phyloP scores from a whole-genome alignment of 768 basidiomycete genomes.

The Suillus tomentosus region DNA sequence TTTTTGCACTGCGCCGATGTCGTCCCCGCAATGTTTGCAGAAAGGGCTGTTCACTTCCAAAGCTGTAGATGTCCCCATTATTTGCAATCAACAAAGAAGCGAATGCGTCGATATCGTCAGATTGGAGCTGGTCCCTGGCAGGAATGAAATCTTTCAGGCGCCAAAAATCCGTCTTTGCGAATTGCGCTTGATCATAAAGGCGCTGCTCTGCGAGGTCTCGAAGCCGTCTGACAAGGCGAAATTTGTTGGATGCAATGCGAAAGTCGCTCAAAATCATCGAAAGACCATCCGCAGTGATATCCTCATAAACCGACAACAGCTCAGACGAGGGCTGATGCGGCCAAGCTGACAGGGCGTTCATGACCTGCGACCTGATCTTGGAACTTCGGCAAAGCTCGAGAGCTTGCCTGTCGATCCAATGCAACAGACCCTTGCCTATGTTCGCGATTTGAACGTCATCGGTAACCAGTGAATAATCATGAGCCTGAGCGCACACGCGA shows the following conservation, averaged over 20 bases:
- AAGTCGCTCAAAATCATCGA: conserved; percentile 58
- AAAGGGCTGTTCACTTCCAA: conserved; percentile 51
- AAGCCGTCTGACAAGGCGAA: conserved; percentile 71
- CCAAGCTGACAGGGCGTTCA: conserved; percentile 73
- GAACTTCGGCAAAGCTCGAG: conserved; percentile 41
- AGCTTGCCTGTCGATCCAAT: conserved; percentile 66
- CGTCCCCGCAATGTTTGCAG: conserved; percentile 45
- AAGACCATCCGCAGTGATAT: conserved; percentile 49
- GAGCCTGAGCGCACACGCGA: conserved; percentile 61
- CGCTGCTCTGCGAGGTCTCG: conserved; percentile 45
- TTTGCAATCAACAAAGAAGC: conserved; percentile 60
- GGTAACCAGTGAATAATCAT: conserved; percentile 49
- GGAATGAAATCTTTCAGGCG: conserved; percentile 80
- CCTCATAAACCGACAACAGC: conserved; percentile 46
- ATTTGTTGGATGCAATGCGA: conserved; percentile 72
- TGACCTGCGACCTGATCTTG: conserved; percentile 43
- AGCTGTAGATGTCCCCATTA: conserved; percentile 62
- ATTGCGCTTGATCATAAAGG: conserved; percentile 44
- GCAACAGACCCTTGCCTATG: conserved; percentile 50
- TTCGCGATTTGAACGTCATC: conserved; percentile 31
- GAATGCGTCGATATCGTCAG: conserved; percentile 74
- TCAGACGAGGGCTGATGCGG: conserved; percentile 58
- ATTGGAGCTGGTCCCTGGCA: conserved; percentile 48
- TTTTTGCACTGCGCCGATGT: conserved; percentile 25
- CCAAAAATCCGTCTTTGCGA: conserved; percentile 75